Evolutionary conservation across 257 asterid genomes (phyloP).

Genomic region (Galeopsis tetrahit): DNA sequence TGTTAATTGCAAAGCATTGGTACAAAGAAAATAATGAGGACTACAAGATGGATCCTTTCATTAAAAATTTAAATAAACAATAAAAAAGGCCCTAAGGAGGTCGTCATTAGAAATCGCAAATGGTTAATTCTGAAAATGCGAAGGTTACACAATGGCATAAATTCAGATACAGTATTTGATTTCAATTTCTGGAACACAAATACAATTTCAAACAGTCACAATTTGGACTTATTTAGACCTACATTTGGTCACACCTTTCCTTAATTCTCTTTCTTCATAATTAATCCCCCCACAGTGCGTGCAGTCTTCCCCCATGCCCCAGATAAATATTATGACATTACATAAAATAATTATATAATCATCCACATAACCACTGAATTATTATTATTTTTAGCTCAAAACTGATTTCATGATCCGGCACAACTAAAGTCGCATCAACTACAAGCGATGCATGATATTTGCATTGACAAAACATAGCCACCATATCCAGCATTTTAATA

Average conservation of each 20-base stretch:
- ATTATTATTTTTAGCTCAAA: background rate
- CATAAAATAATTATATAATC: background rate
- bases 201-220: background rate
- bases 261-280: background rate
- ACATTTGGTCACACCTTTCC: background rate
- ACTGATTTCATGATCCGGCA: background rate
- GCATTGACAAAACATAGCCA: background rate
- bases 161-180: background rate
- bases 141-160: background rate
- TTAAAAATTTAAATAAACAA: background rate
- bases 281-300: background rate
- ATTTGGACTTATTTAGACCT: conserved; percentile 2
- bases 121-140: conserved; percentile 8
- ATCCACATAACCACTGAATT: background rate
- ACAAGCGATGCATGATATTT: background rate
- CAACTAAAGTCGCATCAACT: background rate
- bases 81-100: background rate
- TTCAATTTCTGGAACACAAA: background rate
- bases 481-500: background rate
- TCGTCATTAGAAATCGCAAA: background rate
- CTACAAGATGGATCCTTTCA: background rate
- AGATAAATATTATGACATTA: background rate
- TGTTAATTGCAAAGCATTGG: background rate
- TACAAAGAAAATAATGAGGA: conserved; percentile 4
- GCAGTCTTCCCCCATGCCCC: background rate